phyloP scores from a whole-genome alignment of 257 asterid species.

The Solanum habrochaites region DNA sequence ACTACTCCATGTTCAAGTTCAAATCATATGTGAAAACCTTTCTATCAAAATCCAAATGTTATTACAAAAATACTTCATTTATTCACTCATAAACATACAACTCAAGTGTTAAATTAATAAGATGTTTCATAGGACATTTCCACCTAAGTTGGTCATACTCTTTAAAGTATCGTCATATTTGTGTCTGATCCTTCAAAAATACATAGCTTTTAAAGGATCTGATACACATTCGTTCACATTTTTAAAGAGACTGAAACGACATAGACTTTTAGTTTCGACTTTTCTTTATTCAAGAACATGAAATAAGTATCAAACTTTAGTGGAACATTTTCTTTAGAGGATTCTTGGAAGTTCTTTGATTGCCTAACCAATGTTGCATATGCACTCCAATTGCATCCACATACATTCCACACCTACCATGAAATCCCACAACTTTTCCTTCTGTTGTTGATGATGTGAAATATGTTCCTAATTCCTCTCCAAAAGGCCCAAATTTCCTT shows the following conservation, averaged over 20 bases:
- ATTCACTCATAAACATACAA: background rate
- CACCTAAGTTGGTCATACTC: background rate
- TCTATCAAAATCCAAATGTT: background rate
- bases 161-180: background rate
- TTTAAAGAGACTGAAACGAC: background rate
- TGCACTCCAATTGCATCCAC: slow-evolving; percentile 86
- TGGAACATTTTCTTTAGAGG: slow-evolving; percentile 38
- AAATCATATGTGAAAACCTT: background rate
- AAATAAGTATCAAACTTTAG: slow-evolving; percentile 2
- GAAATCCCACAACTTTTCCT: slow-evolving; percentile 82
- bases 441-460: slow-evolving; percentile 61
- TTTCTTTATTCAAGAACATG: background rate
- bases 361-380: slow-evolving; percentile 85
- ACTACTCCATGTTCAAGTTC: background rate
- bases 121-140: background rate
- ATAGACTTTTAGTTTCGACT: background rate
- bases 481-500: slow-evolving; percentile 56
- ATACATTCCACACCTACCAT: slow-evolving; percentile 63
- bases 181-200: background rate
- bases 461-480: slow-evolving; percentile 53
- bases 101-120: background rate
- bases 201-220: no score
- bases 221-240: background rate
- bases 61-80: background rate
- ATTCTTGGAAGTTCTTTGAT: slow-evolving; percentile 31